phyloP scores from a whole-genome alignment of 495 filamentous ascomycete genomes.

The Rhypophila decipiens region DNA sequence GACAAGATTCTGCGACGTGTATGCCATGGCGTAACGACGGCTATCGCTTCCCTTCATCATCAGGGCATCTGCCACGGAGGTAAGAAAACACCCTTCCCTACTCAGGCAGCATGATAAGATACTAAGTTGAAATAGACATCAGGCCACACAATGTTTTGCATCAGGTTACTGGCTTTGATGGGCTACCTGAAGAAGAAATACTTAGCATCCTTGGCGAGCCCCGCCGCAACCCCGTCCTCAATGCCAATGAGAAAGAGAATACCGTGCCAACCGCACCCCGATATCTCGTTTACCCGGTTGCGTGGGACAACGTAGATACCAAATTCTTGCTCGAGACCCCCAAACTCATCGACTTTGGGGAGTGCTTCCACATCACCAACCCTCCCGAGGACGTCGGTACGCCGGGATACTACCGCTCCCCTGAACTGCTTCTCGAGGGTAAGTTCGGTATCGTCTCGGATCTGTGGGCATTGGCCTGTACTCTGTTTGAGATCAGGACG shows the following conservation, averaged over 20 bases:
- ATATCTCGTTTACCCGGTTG: constrained; percentile 21
- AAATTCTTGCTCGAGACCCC: constrained; percentile 6
- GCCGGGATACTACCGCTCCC: constrained; percentile 20
- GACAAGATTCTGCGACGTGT: constrained; percentile 10
- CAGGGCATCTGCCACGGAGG: constrained; percentile 24
- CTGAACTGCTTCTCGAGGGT: constrained; percentile 18
- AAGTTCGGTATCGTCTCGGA: constrained; percentile 18
- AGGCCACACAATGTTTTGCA: constrained; percentile 2
- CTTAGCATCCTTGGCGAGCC: constrained; percentile 20
- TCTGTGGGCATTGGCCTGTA: constrained; percentile 27
- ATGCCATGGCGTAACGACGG: constrained; percentile 16
- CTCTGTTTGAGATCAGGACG: constrained; percentile 27
- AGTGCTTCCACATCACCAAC: constrained; percentile 11
- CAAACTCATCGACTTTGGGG: constrained; percentile 24
- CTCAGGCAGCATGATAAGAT: too few species aligned
- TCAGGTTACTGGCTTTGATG: not conserved
- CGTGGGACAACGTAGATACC: constrained; percentile 8
- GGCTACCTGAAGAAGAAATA: constrained; percentile 10
- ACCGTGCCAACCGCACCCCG: constrained; percentile 12
- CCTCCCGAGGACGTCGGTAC: constrained; percentile 15
- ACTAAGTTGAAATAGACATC: too few species aligned
- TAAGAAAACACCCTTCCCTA: too few species aligned
- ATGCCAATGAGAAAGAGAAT: constrained; percentile 6
- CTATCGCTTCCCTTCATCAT: constrained; percentile 20
- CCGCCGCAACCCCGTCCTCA: constrained; percentile 4